A percentile compares a stretch with the other conserved stretches of the same genome.
Evolutionary conservation across 108 stramenopile genomes (phyloP).

Genomic region (Discostella pseudostelligera): DNA sequence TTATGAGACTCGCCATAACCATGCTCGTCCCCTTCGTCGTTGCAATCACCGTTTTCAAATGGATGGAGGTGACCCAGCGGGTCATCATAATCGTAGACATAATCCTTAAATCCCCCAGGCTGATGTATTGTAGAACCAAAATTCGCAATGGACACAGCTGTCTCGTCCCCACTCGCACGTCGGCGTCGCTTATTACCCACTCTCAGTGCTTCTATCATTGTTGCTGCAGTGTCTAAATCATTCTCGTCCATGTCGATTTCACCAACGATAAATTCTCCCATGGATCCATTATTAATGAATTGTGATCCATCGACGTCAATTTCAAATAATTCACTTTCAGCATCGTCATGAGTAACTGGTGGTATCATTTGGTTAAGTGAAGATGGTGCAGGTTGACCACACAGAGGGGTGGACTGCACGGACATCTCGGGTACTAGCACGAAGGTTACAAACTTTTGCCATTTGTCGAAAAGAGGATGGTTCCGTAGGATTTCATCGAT

Average conservation of each 20-base stretch:
- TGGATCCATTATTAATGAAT: conserved; percentile 40
- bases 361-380: conserved; percentile 1
- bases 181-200: conserved; percentile 33
- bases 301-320: conserved; percentile 36
- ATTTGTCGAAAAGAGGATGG: conserved; percentile 58
- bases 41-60: conserved; percentile 22
- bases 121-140: conserved; percentile 34
- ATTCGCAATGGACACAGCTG: conserved; percentile 14
- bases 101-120: conserved; percentile 28
- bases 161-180: conserved; percentile 33
- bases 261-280: conserved; percentile 51
- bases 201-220: conserved; percentile 81
- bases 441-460: conserved; percentile 73
- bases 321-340: conserved; percentile 53
- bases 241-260: conserved; percentile 86
- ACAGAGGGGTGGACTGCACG: conserved; percentile 83
- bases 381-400: conserved; percentile 50
- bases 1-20: conserved; percentile 13
- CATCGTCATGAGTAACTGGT: conserved; percentile 48
- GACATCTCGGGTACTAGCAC: conserved; percentile 76
- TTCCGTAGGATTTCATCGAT: conserved; percentile 32
- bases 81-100: conserved; percentile 41
- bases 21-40: conserved; percentile 21
- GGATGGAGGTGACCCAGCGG: conserved; percentile 29
- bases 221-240: conserved; percentile 88